Conservation (phyloP, 805 yeast genomes). For the Pichia occidentalis region DNA sequence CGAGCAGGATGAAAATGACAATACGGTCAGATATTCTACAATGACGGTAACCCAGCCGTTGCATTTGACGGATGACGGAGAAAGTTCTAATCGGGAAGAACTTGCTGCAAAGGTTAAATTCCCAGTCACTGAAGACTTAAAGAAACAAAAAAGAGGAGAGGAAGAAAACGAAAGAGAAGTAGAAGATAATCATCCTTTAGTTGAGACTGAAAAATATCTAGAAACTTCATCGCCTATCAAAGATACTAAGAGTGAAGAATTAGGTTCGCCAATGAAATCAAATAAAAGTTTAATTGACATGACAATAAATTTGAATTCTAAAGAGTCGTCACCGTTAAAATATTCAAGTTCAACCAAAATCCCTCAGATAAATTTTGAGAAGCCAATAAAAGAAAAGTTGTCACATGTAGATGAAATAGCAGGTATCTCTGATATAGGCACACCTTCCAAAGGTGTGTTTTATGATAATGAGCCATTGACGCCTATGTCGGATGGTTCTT, state of each 20-base stretch:
- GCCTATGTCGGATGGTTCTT: conserved; percentile 10
- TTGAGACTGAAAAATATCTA: no score
- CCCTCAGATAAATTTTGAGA: neutral
- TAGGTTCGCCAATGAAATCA: conserved; percentile 1
- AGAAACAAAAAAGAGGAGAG: no score
- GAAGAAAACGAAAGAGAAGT: no score
- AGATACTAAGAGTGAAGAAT: no score
- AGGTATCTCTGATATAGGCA: neutral
- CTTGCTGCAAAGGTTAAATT: no score
- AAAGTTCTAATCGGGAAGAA: no score
- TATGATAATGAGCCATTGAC: conserved; percentile 6
- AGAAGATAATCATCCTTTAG: no score
- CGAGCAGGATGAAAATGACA: neutral
- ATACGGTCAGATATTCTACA: neutral
- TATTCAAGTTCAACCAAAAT: neutral
- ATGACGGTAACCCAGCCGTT: neutral
- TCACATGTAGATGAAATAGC: neutral
- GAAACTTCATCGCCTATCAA: neutral
- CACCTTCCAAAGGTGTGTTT: conserved; percentile 1
- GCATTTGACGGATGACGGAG: neutral
- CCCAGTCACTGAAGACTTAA: no score
- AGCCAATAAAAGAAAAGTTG: neutral
- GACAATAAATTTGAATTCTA: conserved; percentile 1
- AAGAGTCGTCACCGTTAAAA: conserved; percentile 2
- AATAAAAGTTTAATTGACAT: conserved; percentile 8